These are phyloP conservation scores for Triticum urartu DNA, from an alignment of 176 grass and related monocot species.

Conservation along the genomic window DNA sequence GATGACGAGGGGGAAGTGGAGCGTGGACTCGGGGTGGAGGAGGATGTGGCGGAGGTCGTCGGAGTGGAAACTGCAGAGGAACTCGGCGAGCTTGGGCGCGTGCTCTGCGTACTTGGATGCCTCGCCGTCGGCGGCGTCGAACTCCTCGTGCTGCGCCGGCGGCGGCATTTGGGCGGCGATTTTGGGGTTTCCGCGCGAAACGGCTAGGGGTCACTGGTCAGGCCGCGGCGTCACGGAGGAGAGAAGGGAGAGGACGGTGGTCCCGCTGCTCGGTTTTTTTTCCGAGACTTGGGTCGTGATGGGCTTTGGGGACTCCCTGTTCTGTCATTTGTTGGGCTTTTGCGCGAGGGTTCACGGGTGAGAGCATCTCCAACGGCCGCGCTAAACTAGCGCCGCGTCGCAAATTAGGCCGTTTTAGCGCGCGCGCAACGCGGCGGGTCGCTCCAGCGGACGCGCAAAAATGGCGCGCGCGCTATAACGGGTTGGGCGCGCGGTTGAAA, in stretches of 20 bases:
- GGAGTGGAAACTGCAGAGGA: constrained; percentile 40
- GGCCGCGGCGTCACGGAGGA: background rate
- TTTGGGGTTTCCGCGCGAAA: constrained; percentile 49
- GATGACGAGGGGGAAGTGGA: constrained; percentile 69
- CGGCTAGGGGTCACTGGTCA: no score
- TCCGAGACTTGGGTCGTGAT: no score
- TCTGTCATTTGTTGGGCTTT: no score
- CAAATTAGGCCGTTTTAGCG: no score
- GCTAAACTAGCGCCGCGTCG: no score
- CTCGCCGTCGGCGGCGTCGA: background rate
- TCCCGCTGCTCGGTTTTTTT: background rate
- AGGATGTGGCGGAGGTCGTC: constrained; percentile 53
- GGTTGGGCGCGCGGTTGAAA: no score
- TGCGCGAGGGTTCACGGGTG: no score
- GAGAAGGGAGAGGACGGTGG: background rate
- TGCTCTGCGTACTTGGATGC: background rate
- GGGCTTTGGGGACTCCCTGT: no score
- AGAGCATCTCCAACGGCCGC: no score
- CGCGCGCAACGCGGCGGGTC: no score
- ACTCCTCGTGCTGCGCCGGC: background rate
- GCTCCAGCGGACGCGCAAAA: no score
- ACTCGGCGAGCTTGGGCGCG: constrained; percentile 22
- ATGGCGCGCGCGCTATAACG: no score
- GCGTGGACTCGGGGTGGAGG: constrained; percentile 42
- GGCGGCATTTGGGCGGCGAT: constrained; percentile 31